Conservation (phyloP, 805 yeast genomes). For the Monosporozyma yasuniensis region DNA sequence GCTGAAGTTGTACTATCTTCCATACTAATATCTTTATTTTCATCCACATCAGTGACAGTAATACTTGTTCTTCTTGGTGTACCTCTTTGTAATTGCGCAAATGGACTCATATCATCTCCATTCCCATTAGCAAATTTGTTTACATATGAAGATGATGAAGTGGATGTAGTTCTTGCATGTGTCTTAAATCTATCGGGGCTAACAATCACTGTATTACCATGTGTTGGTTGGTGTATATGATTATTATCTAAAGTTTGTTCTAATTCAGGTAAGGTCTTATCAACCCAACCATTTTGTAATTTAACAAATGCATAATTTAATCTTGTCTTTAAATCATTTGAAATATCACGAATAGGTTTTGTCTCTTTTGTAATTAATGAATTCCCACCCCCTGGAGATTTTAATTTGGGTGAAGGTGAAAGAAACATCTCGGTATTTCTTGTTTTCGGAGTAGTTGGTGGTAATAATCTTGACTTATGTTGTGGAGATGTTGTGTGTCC, state of each 20-base stretch:
- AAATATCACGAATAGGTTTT: conserved; percentile 35
- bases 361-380: conserved; percentile 1
- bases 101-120: conserved; percentile 9
- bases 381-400: conserved; percentile 18
- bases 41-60: background rate
- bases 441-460: conserved; percentile 30
- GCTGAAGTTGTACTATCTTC: conserved; percentile 30
- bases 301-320: conserved; percentile 36
- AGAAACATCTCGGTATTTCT: conserved; percentile 24
- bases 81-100: background rate
- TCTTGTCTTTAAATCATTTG: conserved; percentile 33
- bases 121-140: conserved; percentile 10
- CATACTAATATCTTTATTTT: conserved; percentile 6
- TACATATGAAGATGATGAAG: conserved; percentile 5
- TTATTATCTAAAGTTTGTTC: conserved; percentile 12
- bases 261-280: conserved; percentile 23
- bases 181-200: background rate
- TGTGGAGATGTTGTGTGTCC: background rate
- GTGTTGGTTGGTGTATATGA: background rate
- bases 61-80: background rate
- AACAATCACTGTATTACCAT: background rate
- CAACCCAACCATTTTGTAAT: conserved; percentile 30
- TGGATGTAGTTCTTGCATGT: background rate
- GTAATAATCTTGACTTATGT: conserved; percentile 9
- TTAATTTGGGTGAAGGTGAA: conserved; percentile 29